Percentiles rank a stretch among this genome's conserved stretches.
phyloP scores from a whole-genome alignment of 2,329 filamentous ascomycete genomes.

The Talaromyces islandicus region DNA sequence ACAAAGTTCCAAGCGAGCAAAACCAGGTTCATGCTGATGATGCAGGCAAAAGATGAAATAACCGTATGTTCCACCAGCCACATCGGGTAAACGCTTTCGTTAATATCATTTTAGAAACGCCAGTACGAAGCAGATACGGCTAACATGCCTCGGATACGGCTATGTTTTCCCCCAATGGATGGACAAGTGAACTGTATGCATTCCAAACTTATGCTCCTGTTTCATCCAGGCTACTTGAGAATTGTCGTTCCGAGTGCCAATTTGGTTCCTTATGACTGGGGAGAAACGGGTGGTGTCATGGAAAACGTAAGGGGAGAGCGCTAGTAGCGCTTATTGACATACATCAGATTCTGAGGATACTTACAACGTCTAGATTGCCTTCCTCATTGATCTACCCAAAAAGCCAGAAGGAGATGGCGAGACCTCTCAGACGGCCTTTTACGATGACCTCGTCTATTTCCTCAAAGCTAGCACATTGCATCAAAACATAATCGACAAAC shows the following conservation, averaged over 20 bases:
- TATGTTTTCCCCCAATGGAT: slow-evolving; percentile 78
- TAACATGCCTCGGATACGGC: slow-evolving; percentile 49
- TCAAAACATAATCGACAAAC: slow-evolving; percentile 58
- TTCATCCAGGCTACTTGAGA: slow-evolving; percentile 65
- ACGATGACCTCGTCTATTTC: slow-evolving; percentile 65
- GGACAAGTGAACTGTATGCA: slow-evolving; percentile 73
- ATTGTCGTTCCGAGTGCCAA: slow-evolving; percentile 86
- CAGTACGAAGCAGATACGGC: slow-evolving; percentile 35
- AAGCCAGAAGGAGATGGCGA: slow-evolving; percentile 23
- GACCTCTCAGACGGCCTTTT: slow-evolving; percentile 50
- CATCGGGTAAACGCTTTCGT: not conserved
- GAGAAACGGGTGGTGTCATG: slow-evolving; percentile 63
- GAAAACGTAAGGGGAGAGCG: slow-evolving; percentile 62
- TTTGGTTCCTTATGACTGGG: slow-evolving; percentile 81
- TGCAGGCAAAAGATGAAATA: slow-evolving; percentile 51
- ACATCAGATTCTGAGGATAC: not conserved
- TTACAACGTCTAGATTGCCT: slow-evolving; percentile 55
- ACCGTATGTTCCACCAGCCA: slow-evolving; percentile 25
- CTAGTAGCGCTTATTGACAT: not conserved
- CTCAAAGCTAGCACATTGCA: slow-evolving; percentile 61
- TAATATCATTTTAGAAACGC: slow-evolving; percentile 22
- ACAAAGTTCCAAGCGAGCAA: slow-evolving; percentile 58
- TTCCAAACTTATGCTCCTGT: slow-evolving; percentile 89
- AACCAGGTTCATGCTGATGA: slow-evolving; percentile 60
- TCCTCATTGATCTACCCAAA: slow-evolving; percentile 81